phyloP scores from a whole-genome alignment of 129 eudicot species.

The Helichrysum umbraculigerum region DNA sequence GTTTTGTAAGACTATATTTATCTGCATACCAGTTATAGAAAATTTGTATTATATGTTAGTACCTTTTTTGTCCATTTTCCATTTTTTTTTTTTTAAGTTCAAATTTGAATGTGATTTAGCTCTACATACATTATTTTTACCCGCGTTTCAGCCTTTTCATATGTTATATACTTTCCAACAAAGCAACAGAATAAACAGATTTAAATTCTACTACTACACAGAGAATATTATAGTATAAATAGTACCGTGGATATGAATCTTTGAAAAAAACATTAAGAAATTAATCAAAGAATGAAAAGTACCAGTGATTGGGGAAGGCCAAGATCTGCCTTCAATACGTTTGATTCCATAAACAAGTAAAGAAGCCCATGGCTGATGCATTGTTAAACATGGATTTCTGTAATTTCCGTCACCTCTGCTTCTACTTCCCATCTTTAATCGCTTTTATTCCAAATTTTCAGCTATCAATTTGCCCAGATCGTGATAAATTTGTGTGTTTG shows the following conservation, averaged over 20 bases:
- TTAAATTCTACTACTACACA: too few species aligned
- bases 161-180: background rate
- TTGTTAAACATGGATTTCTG: constrained; percentile 87
- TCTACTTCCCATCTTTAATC: constrained; percentile 49
- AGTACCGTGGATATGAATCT: too few species aligned
- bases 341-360: constrained; percentile 85
- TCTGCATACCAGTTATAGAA: too few species aligned
- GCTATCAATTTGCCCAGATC: background rate
- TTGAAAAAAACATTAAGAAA: background rate
- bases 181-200: background rate
- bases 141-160: background rate
- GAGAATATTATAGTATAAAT: too few species aligned
- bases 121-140: background rate
- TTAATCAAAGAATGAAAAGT: background rate
- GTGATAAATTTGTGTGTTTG: too few species aligned
- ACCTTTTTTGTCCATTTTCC: too few species aligned
- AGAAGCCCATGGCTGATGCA: constrained; percentile 99
- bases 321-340: constrained; percentile 94
- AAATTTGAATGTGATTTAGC: background rate
- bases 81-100: background rate
- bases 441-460: background rate
- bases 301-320: constrained; percentile 95
- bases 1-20: too few species aligned
- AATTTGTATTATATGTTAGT: too few species aligned
- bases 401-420: constrained; percentile 50